Evolutionary conservation across 106 monocot species (phyloP).

Genomic region (Phalaenopsis aphrodite): DNA sequence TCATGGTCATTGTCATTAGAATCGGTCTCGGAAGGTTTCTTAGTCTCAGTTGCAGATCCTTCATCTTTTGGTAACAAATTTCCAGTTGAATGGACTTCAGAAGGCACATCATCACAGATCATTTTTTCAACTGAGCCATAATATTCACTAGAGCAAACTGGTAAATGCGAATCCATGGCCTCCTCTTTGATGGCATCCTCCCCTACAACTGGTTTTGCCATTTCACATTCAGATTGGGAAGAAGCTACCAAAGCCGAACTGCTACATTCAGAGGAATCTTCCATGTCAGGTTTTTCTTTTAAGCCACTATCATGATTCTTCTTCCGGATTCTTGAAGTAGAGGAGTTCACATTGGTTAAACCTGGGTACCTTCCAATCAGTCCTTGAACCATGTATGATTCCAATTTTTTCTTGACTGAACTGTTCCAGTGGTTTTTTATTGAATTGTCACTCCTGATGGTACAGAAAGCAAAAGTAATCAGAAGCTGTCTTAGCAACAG

Average conservation of each 20-base stretch:
- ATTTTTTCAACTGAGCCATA: conserved; percentile 19
- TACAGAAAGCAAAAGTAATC: not conserved
- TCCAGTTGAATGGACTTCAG: conserved; percentile 11
- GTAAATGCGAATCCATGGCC: conserved; percentile 9
- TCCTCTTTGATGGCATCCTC: conserved; percentile 21
- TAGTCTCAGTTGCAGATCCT: conserved; percentile 10
- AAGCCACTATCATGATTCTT: conserved; percentile 22
- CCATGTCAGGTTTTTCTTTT: conserved; percentile 30
- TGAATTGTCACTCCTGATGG: conserved; percentile 64
- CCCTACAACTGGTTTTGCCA: conserved; percentile 12
- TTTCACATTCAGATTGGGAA: conserved; percentile 38
- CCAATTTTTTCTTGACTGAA: conserved; percentile 89
- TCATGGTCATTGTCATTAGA: conserved; percentile 14
- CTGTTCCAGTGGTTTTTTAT: conserved; percentile 99
- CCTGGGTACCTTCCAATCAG: conserved; percentile 36
- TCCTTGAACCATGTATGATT: conserved; percentile 62
- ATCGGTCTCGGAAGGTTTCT: conserved; percentile 13
- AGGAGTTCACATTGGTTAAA: conserved; percentile 3
- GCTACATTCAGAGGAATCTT: conserved; percentile 53
- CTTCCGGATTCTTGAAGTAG: conserved; percentile 19
- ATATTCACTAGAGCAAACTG: conserved; percentile 7
- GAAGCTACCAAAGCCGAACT: conserved; percentile 27
- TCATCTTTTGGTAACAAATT: conserved; percentile 14
- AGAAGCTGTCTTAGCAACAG: not conserved
- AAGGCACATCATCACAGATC: not conserved